Evolutionary conservation across 1,284 basidiomycete genomes (phyloP), one percentile per base, ranked within the genome.

Genomic region (Leccinum proximum): DNA sequence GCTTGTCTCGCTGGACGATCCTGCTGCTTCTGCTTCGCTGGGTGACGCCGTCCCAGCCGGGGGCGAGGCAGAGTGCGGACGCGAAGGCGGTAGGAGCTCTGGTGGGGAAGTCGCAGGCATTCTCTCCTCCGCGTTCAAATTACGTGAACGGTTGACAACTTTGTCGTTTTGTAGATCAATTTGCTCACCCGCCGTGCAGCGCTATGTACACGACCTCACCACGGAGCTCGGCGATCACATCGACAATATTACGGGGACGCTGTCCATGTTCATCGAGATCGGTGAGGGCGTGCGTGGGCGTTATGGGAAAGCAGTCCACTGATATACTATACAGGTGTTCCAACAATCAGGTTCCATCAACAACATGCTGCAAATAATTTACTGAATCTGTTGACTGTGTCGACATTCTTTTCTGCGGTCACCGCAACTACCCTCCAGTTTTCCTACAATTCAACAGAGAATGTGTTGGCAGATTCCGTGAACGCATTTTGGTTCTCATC

Each of bases 401-500:
- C 85, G 38, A 88, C 85, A 16, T 86, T 86, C 76, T 85, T 85
- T 72, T 82, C 80, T n/a, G 84, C 82, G 45, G 84, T 86, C 66
- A 85, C 84, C 1, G 86, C 84, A 54, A 81, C 79, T 14, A 84
- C 79, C 4, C 71, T 87, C 65, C 85, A 87, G 64, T 84, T 80
- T 66, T 84, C 85, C 6, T 80, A 70, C 64, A 30, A 0, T 74
- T 45, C 69, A 70, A 58, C 70, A 75, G 75, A 71, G 5, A 63
- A 67, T 63, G 68, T 76, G 35, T 65, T 75, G 61, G 40, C 72
- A 4, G 76, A 83, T 64, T 77, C 76, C 22, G 85, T 87, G 42
- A 87, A 88, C 66, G 79, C 78, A 2, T 84, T 87, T 64, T 87
- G 85, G 85, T 86, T 87, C 68, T 83, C 80, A 3, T 86, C 85